Base-by-base conservation (phyloP, 805 yeast species). In the Candida sphagnicola region DNA sequence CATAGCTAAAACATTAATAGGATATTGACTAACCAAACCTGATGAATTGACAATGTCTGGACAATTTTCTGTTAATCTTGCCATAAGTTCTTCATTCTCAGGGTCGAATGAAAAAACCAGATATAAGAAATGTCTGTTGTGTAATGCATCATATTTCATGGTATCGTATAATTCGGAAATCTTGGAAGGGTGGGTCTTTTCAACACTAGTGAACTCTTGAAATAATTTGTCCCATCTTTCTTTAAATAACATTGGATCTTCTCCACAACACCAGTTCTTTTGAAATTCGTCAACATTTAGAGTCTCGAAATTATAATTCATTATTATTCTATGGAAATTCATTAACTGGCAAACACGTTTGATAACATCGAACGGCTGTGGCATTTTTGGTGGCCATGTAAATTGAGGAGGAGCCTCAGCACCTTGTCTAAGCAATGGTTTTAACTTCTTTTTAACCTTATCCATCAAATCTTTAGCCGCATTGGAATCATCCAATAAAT, bases 401-500 rank as follows among this genome's bases (percentile, higher is more conserved):
- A 93, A 93, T 56, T 93, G 96, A 0, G 95, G 85, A 13, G 99
- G 98, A 0, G 98, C 96, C 51, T 88, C 95, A 39, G 88, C 86
- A 2, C 99, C 99, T 61, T 90, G 93, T 62, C 99, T 78, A 38
- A 93, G 69, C 53, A 93, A 70, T 1, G 98, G 97, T 62, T 93
- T 93, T 55, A 93, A 73, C 69, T 90, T 88, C 78, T 93, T 93
- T 63, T 93, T 93, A 28, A 93, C 99, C 55, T 89, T 86, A 56
- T 93, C 99, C 98, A 91, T 93, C 35, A 88, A 70, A 57, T 88
- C 97, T 56, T 93, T 93, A 2, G 99, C 99, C 1, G 99, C 99
- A 57, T 93, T 93, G 33, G 95, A 83, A 62, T 93, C 99, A 60
- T 93, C 99, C 39, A 93, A 70, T 39, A 93, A 67, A 62, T 91